Base-by-base conservation (phyloP, 345 rosid genomes). In the Gossypium longicalyx region DNA sequence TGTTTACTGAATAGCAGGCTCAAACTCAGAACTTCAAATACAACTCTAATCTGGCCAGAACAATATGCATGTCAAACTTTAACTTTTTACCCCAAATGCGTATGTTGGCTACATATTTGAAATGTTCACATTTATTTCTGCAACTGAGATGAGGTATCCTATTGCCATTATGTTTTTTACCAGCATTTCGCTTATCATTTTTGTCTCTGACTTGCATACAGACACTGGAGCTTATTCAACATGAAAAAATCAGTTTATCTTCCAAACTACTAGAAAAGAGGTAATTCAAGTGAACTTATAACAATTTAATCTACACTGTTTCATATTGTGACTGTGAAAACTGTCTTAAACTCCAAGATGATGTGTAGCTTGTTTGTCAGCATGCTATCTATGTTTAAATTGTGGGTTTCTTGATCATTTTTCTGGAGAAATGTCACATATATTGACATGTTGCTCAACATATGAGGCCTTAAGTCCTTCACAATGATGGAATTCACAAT, bases 191-290 rank as follows among this genome's bases (percentile, higher is more conserved):
- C 56, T 56, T 61, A 20, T 73, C 19, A 58, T 3, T 73, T 73
- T 73, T 22, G 29, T 47, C 8, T 23, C 60, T n/a, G 25, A 49
- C 41, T 64, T 49, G 3, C 62, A n/a, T 45, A 22, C 78, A 91
- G 95, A 87, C 88, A 19, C 7, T 87, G 84, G 90, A 81, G 83
- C 92, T 88, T 73, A 79, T 91, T 67, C 81, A 80, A 72, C 92
- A 83, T 80, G 89, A 93, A 78, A 84, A 84, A 65, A 77, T 74
- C 73, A 85, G 82, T 77, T 56, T 87, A 71, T 81, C 81, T 77
- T 77, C 87, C 52, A 89, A 87, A 80, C 66, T 89, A 61, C 43
- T 48, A 15, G 84, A 72, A 54, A 89, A 84, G 77, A 84, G 98
- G 98, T 93, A 76, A 76, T 70, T 64, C 59, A 76, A 71, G 57